These are phyloP conservation scores for Diplodia scrobiculata DNA, from an alignment of 2,329 filamentous ascomycete genomes.

Conservation along the genomic window DNA sequence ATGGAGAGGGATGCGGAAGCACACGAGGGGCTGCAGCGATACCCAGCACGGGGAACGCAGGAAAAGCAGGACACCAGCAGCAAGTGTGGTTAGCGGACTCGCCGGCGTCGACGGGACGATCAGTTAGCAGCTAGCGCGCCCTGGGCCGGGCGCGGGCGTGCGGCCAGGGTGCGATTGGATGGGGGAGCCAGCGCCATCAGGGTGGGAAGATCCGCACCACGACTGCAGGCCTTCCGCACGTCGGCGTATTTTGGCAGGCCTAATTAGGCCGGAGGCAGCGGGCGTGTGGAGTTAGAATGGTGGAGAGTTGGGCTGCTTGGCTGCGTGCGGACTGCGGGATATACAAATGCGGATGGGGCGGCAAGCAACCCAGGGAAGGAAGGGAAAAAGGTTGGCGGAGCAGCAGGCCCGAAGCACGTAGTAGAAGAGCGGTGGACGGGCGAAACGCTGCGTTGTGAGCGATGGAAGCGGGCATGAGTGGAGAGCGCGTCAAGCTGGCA, in stretches of 20 bases:
- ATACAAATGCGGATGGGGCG: constrained; percentile 17
- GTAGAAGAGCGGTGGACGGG: not conserved
- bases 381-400: constrained; percentile 6
- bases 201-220: constrained; percentile 22
- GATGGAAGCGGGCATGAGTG: constrained; percentile 10
- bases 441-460: constrained; percentile 13
- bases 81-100: constrained; percentile 9
- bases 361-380: not conserved
- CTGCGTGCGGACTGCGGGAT: constrained; percentile 14
- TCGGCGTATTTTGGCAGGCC: constrained; percentile 21
- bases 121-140: constrained; percentile 13
- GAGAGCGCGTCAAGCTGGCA: constrained; percentile 23
- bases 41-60: constrained; percentile 23
- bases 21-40: constrained; percentile 5
- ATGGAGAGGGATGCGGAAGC: not conserved
- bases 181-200: constrained; percentile 5
- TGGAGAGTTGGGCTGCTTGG: not conserved
- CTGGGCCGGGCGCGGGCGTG: constrained; percentile 8
- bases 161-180: constrained; percentile 6
- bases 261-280: constrained; percentile 8
- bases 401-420: not conserved
- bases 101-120: constrained; percentile 26
- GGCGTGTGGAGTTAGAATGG: constrained; percentile 21
- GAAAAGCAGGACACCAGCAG: constrained; percentile 5
- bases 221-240: constrained; percentile 16